A percentile compares a stretch with the other conserved stretches of the same genome.
Evolutionary conservation across 257 asterid species (phyloP).

Genomic region (Solanum lycopersicoides): DNA sequence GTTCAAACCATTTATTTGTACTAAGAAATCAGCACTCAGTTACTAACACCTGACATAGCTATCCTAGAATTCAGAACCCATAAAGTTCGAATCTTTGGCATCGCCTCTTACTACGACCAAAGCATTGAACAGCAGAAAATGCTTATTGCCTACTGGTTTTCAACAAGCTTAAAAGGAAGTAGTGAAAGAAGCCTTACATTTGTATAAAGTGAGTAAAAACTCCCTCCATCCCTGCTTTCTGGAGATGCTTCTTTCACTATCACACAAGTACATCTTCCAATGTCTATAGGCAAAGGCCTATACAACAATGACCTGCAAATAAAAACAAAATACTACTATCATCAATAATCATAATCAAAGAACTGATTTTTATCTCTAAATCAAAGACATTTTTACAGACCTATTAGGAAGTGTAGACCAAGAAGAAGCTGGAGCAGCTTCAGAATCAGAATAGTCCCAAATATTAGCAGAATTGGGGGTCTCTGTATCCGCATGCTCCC

Average conservation of each 20-base stretch:
- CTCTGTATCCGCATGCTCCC: constrained; percentile 32
- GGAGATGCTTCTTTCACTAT: constrained; percentile 72
- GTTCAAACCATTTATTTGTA: background rate
- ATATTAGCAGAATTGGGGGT: constrained; percentile 37
- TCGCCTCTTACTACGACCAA: background rate
- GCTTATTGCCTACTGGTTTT: background rate
- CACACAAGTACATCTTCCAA: constrained; percentile 84
- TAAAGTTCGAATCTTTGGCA: background rate
- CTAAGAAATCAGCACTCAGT: background rate
- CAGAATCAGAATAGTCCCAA: constrained; percentile 90
- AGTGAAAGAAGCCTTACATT: constrained; percentile 32
- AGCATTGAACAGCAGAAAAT: background rate
- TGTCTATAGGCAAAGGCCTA: constrained; percentile 85
- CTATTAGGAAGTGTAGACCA: constrained; percentile 91
- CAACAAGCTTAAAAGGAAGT: background rate
- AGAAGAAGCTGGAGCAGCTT: constrained; percentile 86
- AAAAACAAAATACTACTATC: background rate
- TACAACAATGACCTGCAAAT: constrained; percentile 58
- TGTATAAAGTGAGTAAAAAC: constrained; percentile 71
- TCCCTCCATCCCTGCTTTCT: constrained; percentile 48
- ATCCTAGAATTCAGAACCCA: background rate
- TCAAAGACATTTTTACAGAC: constrained; percentile 3
- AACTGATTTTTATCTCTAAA: background rate
- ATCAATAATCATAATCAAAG: background rate
- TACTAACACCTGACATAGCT: background rate